Percentiles rank a stretch among this genome's conserved stretches.
Conservation (phyloP, 75 land plant species). For the Sequoiadendron giganteum region DNA sequence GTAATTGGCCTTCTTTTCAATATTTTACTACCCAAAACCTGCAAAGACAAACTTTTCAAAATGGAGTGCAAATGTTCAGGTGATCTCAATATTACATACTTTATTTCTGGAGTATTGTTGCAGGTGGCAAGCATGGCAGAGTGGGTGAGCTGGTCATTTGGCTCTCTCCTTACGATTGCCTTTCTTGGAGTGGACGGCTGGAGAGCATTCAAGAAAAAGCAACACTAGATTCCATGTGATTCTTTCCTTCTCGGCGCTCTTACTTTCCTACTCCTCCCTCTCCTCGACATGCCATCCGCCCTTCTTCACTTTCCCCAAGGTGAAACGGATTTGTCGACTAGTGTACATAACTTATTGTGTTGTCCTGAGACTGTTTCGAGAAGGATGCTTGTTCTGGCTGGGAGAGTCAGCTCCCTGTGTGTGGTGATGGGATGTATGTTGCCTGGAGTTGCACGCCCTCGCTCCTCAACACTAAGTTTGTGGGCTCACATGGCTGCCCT, state of each 20-base stretch:
- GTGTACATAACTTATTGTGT: too few species aligned
- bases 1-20: too few species aligned
- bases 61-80: too few species aligned
- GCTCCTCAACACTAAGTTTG: background rate
- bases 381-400: background rate
- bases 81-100: too few species aligned
- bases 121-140: background rate
- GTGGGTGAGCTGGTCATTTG: background rate
- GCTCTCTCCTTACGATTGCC: background rate
- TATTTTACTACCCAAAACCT: too few species aligned
- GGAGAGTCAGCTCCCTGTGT: background rate
- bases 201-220: background rate
- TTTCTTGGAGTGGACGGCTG: background rate
- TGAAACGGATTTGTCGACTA: too few species aligned
- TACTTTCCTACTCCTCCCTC: background rate
- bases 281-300: background rate
- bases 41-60: too few species aligned
- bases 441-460: background rate
- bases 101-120: background rate
- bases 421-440: background rate
- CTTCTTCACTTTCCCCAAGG: background rate
- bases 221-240: background rate
- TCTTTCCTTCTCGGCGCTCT: background rate
- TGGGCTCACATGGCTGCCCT: too few species aligned
- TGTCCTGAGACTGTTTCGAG: background rate